A percentile compares a stretch with the other conserved stretches of the same genome.
Conservation (phyloP, 2,329 filamentous ascomycete species). For the Talaromyces sp. region DNA sequence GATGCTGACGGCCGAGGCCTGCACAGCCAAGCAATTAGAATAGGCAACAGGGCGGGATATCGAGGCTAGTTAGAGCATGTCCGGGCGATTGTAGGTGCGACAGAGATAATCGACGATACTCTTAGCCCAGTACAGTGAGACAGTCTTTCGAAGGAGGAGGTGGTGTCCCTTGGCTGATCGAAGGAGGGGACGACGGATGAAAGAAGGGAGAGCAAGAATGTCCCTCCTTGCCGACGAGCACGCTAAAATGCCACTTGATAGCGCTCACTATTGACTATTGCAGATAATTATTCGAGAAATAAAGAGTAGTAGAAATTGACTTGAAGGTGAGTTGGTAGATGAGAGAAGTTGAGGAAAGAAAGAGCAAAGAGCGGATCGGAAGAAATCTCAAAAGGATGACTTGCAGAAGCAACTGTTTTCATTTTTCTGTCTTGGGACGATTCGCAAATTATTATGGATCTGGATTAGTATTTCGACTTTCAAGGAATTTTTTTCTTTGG, state of each 20-base stretch:
- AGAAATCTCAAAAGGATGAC: neutral
- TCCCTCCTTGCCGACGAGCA: constrained; percentile 16
- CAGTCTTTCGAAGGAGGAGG: neutral
- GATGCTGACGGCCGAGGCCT: constrained; percentile 8
- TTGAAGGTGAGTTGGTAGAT: neutral
- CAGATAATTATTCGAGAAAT: neutral
- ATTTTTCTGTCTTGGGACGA: constrained; percentile 21
- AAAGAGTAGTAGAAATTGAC: neutral
- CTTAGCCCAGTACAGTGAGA: neutral
- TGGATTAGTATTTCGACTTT: neutral
- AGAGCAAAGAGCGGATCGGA: constrained; percentile 9
- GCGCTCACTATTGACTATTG: neutral
- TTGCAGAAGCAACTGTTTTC: constrained; percentile 14
- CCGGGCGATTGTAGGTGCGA: neutral
- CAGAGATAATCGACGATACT: neutral
- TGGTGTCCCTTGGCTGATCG: constrained; percentile 3
- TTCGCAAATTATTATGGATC: neutral
- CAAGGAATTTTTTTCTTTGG: constrained; percentile 13
- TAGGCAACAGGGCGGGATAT: constrained; percentile 22
- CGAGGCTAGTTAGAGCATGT: constrained; percentile 19
- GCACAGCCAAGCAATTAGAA: constrained; percentile 29
- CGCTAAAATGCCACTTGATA: neutral
- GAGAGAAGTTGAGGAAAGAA: neutral
- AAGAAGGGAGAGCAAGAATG: constrained; percentile 12
- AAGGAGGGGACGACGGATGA: constrained; percentile 4